Percentiles rank a stretch among this genome's conserved stretches.
Evolutionary conservation across 352 stramenopile genomes (phyloP).

Genomic region (Globisporangium radiosum): DNA sequence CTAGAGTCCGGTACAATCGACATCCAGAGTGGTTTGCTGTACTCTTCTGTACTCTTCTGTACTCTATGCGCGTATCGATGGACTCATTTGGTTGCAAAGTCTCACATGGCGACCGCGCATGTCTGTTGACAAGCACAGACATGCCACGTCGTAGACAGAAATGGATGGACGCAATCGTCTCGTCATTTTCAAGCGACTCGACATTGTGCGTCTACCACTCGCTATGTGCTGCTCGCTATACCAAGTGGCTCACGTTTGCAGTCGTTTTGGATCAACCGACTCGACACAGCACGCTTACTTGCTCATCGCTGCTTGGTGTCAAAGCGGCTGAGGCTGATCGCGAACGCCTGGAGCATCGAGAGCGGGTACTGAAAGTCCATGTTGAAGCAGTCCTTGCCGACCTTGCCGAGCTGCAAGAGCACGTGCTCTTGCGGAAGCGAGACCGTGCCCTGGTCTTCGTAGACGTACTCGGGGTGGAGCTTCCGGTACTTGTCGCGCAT

Average conservation of each 20-base stretch:
- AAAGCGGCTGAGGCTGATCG: constrained; percentile 89
- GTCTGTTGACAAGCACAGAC: too few species aligned
- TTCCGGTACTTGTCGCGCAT: constrained; percentile 70
- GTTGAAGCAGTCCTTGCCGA: constrained; percentile 92
- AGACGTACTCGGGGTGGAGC: constrained; percentile 63
- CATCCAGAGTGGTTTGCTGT: too few species aligned
- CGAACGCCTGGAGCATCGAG: constrained; percentile 90
- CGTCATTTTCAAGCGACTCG: too few species aligned
- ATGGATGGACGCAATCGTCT: too few species aligned
- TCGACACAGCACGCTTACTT: background rate
- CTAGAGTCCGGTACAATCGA: too few species aligned
- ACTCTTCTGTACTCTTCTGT: too few species aligned
- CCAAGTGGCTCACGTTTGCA: background rate
- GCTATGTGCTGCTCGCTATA: background rate
- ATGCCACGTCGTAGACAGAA: too few species aligned
- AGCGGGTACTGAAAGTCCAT: constrained; percentile 93
- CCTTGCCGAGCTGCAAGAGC: constrained; percentile 80
- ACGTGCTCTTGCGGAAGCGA: constrained; percentile 76
- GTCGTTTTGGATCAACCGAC: background rate
- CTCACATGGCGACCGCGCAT: too few species aligned
- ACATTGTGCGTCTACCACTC: background rate
- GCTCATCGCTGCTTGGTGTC: constrained; percentile 81
- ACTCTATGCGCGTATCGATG: too few species aligned
- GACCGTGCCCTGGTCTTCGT: constrained; percentile 81
- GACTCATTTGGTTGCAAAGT: too few species aligned